These are phyloP conservation scores for Haplosporangium sp. DNA, from an alignment of 371 early-diverging fungal genomes.

Conservation along the genomic window DNA sequence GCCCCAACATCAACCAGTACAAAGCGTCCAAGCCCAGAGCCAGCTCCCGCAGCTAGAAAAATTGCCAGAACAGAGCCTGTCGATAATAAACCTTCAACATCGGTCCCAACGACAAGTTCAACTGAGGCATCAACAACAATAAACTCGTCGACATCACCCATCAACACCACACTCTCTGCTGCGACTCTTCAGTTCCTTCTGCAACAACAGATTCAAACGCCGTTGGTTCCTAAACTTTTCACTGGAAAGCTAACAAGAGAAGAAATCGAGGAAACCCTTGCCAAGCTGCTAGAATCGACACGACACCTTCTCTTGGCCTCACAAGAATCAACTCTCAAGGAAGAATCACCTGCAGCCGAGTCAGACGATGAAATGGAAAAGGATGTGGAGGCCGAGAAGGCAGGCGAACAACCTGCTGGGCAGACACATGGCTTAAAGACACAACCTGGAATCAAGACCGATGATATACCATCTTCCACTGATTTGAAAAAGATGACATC, in stretches of 20 bases:
- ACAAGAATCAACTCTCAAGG: conserved; percentile 11
- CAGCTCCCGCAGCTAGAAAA: conserved; percentile 20
- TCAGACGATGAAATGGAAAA: conserved; percentile 23
- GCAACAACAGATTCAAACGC: conserved; percentile 47
- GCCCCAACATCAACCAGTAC: conserved; percentile 2
- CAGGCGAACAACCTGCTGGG: conserved; percentile 4
- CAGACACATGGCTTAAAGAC: conserved; percentile 39
- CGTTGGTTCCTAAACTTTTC: conserved; percentile 47
- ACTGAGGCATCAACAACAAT: not conserved
- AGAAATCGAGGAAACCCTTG: conserved; percentile 46
- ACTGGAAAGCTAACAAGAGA: conserved; percentile 44
- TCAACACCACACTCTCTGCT: conserved; percentile 44
- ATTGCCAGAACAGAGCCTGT: conserved; percentile 27
- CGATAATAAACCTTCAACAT: not conserved
- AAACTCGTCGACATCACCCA: conserved; percentile 6
- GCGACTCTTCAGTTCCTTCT: conserved; percentile 48
- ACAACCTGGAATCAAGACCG: conserved; percentile 51
- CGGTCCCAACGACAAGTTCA: not conserved
- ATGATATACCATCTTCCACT: conserved; percentile 39
- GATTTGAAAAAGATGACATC: conserved; percentile 69
- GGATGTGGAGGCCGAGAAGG: not conserved
- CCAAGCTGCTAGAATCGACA: conserved; percentile 45
- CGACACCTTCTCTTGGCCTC: conserved; percentile 28
- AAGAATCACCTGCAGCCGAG: conserved; percentile 6
- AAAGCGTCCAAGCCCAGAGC: conserved; percentile 46